These are phyloP conservation scores for Coniochaeta ligniaria DNA, from an alignment of 2,329 filamentous ascomycete genomes.

Conservation along the genomic window DNA sequence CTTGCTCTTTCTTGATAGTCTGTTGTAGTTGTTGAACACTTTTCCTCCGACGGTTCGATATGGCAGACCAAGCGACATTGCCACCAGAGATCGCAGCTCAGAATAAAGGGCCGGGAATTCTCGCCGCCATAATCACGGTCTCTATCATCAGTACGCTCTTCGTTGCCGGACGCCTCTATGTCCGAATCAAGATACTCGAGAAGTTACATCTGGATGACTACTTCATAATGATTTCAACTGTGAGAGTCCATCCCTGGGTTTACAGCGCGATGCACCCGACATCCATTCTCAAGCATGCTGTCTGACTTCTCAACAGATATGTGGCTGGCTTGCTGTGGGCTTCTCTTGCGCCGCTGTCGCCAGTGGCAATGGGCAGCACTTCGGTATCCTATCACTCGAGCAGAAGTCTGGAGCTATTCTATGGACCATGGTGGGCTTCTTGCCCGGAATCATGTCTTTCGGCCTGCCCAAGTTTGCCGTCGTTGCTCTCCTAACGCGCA, in stretches of 20 bases:
- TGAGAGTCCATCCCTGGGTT: constrained; percentile 9
- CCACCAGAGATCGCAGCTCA: constrained; percentile 7
- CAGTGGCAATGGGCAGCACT: constrained; percentile 31
- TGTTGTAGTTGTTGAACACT: neutral
- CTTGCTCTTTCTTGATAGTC: neutral
- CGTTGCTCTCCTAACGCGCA: constrained; percentile 26
- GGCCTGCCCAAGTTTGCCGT: constrained; percentile 33
- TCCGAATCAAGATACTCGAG: constrained; percentile 19
- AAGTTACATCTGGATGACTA: constrained; percentile 29
- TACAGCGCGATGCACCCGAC: neutral
- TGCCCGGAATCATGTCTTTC: constrained; percentile 29
- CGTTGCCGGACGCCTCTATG: constrained; percentile 23
- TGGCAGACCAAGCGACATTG: neutral
- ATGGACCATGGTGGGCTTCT: constrained; percentile 28
- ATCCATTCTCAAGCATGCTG: neutral
- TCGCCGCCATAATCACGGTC: constrained; percentile 22
- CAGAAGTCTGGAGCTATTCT: constrained; percentile 23
- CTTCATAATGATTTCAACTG: constrained; percentile 24
- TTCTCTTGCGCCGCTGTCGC: constrained; percentile 9
- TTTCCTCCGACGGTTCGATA: neutral
- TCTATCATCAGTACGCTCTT: constrained; percentile 21
- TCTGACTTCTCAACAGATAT: constrained; percentile 13
- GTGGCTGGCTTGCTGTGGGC: constrained; percentile 24
- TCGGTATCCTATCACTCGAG: constrained; percentile 17
- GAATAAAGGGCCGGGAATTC: constrained; percentile 26